A percentile compares a stretch with the other conserved stretches of the same genome.
Conservation (phyloP, 352 stramenopile genomes). For the Globisporangium megalacanthum region DNA sequence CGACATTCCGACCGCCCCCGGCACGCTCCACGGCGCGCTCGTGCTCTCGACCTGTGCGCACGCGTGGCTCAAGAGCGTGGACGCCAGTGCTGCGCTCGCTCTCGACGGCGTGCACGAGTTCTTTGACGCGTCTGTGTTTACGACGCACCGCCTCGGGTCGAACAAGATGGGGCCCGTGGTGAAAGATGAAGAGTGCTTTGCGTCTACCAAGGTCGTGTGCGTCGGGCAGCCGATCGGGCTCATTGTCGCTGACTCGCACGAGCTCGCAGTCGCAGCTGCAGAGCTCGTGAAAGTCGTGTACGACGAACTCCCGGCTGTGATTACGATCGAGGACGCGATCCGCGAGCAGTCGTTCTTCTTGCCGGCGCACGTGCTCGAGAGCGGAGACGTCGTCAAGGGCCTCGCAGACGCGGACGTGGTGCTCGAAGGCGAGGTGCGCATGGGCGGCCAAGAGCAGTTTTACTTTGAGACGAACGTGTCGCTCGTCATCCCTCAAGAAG, state of each 20-base stretch:
- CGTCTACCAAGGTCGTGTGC: conserved; percentile 55
- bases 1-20: conserved; percentile 86
- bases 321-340: conserved; percentile 96
- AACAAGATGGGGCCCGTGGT: conserved; percentile 81
- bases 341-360: conserved; percentile 88
- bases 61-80: conserved; percentile 80
- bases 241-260: conserved; percentile 76
- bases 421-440: conserved; percentile 84
- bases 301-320: conserved; percentile 81
- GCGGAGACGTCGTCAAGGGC: conserved; percentile 76
- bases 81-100: conserved; percentile 70
- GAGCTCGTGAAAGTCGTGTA: conserved; percentile 89
- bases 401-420: conserved; percentile 64
- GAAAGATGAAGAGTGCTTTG: conserved; percentile 88
- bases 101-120: conserved; percentile 89
- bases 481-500: conserved; percentile 76
- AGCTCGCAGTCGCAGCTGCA: conserved; percentile 65
- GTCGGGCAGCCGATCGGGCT: conserved; percentile 81
- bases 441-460: conserved; percentile 94
- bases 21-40: conserved; percentile 90
- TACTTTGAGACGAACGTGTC: conserved; percentile 93
- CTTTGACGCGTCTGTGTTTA: conserved; percentile 73
- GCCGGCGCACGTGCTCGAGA: conserved; percentile 73
- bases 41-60: conserved; percentile 86
- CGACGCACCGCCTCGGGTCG: conserved; percentile 48